phyloP scores from a whole-genome alignment of 176 grass and related monocot species.

The Oryza australiensis region DNA sequence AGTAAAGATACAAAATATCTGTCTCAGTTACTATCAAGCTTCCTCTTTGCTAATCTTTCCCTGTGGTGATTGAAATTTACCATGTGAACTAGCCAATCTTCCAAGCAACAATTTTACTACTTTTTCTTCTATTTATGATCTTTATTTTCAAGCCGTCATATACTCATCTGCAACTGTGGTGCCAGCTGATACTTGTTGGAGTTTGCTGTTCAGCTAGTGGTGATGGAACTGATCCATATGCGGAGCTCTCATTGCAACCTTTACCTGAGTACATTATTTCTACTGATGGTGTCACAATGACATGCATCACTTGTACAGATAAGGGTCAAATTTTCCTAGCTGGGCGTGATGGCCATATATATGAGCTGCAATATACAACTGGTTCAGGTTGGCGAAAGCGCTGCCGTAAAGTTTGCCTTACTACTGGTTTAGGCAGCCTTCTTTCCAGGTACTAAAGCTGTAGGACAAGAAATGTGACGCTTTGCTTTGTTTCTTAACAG shows the following conservation, averaged over 20 bases:
- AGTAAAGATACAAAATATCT: not conserved
- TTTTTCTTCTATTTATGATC: not conserved
- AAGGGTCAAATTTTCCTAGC: conserved; percentile 91
- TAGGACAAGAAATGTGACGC: conserved; percentile 3
- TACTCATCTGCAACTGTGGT: conserved; percentile 36
- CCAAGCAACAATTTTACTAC: not conserved
- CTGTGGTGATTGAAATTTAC: conserved; percentile 7
- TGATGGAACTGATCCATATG: conserved; percentile 79
- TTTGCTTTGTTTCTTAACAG: conserved; percentile 26
- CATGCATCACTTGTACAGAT: conserved; percentile 84
- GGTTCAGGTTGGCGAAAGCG: conserved; percentile 93
- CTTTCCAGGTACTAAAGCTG: conserved; percentile 72
- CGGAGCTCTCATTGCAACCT: conserved; percentile 89
- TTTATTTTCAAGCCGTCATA: conserved; percentile 21
- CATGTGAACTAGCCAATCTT: conserved; percentile 6
- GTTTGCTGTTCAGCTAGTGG: conserved; percentile 80
- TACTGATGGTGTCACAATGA: conserved; percentile 92
- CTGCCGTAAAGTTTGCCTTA: conserved; percentile 87
- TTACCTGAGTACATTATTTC: conserved; percentile 83
- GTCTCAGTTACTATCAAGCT: not conserved
- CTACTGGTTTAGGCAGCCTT: conserved; percentile 76
- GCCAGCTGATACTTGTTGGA: conserved; percentile 86
- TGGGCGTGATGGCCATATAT: conserved; percentile 86
- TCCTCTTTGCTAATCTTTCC: conserved; percentile 7
- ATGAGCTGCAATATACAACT: conserved; percentile 89